Conservation (phyloP, 2,329 filamentous ascomycete species). For the Didymella arachidicola region DNA sequence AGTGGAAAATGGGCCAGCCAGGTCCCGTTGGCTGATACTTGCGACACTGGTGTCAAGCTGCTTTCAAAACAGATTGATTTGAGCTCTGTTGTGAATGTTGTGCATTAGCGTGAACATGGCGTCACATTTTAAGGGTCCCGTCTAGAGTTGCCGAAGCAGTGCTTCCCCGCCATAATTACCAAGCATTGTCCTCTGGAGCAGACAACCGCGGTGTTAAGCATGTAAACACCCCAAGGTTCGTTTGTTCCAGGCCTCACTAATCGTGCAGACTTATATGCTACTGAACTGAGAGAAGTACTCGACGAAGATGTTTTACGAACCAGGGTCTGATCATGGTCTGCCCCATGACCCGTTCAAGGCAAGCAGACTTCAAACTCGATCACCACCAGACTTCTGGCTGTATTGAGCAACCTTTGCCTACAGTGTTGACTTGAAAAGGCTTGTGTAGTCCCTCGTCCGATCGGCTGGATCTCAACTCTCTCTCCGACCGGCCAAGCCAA, state of each 20-base stretch:
- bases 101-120: conserved; percentile 20
- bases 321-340: conserved; percentile 60
- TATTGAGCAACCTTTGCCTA: no score
- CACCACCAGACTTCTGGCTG: not conserved
- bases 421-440: conserved; percentile 44
- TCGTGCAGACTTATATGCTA: no score
- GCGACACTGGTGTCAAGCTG: no score
- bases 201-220: not conserved
- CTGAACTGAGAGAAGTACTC: not conserved
- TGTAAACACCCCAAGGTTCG: not conserved
- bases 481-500: conserved; percentile 59
- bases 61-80: no score
- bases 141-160: conserved; percentile 20
- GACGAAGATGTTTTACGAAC: conserved; percentile 61
- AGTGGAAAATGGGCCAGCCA: no score
- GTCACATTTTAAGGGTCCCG: conserved; percentile 10
- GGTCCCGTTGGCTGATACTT: no score
- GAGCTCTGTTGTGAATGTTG: not conserved
- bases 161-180: conserved; percentile 19
- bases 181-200: not conserved
- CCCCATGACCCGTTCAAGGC: conserved; percentile 66
- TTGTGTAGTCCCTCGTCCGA: conserved; percentile 67
- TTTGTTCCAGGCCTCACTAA: no score
- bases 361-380: not conserved
- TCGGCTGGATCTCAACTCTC: conserved; percentile 69